phyloP scores from a whole-genome alignment of 805 yeast genomes.

The Wickerhamiella spandovensis region DNA sequence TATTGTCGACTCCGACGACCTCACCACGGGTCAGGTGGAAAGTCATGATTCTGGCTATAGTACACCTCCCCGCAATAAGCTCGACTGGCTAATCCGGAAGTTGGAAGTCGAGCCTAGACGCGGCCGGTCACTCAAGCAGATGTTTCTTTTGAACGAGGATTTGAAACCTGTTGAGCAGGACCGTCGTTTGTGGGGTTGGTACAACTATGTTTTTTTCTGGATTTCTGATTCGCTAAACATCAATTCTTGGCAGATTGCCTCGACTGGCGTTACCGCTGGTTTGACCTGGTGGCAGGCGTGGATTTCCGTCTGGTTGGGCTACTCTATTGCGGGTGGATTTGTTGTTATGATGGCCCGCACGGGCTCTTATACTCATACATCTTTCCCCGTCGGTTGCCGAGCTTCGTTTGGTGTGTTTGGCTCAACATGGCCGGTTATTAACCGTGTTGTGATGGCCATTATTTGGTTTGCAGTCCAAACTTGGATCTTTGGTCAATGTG shows the following conservation, averaged over 20 bases:
- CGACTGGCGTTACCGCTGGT: conserved; percentile 68
- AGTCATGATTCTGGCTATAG: neutral
- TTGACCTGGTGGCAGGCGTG: conserved; percentile 86
- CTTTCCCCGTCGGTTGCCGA: conserved; percentile 74
- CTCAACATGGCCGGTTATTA: conserved; percentile 75
- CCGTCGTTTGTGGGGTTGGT: conserved; percentile 80
- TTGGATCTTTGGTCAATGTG: conserved; percentile 75
- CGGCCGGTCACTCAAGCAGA: conserved; percentile 34
- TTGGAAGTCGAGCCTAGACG: neutral
- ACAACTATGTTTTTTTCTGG: conserved; percentile 71
- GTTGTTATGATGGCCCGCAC: conserved; percentile 61
- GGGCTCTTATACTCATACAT: conserved; percentile 68
- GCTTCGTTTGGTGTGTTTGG: conserved; percentile 82
- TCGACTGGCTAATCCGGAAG: neutral
- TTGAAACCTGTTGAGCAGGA: conserved; percentile 34
- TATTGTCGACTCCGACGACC: neutral
- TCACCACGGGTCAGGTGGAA: neutral
- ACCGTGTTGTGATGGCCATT: conserved; percentile 76
- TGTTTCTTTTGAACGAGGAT: conserved; percentile 62
- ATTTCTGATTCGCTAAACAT: conserved; percentile 80
- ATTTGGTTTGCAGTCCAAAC: conserved; percentile 85
- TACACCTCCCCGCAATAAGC: neutral
- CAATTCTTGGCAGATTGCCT: conserved; percentile 84
- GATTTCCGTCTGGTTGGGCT: conserved; percentile 82
- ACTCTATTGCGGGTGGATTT: conserved; percentile 52